Evolutionary conservation across 2,329 filamentous ascomycete genomes (phyloP).

Genomic region (Hypomyces perniciosus): DNA sequence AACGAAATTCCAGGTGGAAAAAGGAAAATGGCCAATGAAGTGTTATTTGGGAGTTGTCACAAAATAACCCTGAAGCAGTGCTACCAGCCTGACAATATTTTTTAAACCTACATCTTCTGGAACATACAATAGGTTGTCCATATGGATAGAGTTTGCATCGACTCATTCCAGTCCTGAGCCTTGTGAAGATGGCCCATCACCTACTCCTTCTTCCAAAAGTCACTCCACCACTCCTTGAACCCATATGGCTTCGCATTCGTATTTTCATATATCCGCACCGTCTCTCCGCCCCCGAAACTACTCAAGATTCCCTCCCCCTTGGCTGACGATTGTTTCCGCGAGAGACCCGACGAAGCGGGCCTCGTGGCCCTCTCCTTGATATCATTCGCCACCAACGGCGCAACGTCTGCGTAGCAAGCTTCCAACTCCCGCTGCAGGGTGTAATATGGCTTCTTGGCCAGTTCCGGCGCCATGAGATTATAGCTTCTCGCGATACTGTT

Average conservation of each 20-base stretch:
- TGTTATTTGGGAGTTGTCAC: no score
- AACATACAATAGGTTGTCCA: no score
- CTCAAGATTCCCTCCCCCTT: constrained; percentile 48
- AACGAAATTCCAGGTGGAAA: no score
- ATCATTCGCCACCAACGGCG: constrained; percentile 64
- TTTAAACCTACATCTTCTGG: no score
- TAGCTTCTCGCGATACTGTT: constrained; percentile 80
- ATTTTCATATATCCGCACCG: constrained; percentile 62
- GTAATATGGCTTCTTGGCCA: constrained; percentile 92
- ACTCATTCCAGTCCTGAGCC: no score
- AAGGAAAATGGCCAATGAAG: no score
- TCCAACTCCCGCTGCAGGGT: constrained; percentile 74
- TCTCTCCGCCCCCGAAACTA: constrained; percentile 46
- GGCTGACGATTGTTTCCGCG: constrained; percentile 23
- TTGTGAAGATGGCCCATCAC: background rate
- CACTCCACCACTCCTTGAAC: constrained; percentile 82
- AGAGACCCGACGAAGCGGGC: constrained; percentile 31
- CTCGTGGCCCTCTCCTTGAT: constrained; percentile 62
- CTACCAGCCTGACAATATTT: no score
- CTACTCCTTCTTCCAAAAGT: constrained; percentile 53
- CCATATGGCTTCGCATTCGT: constrained; percentile 73
- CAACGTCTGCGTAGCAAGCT: constrained; percentile 79
- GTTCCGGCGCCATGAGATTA: constrained; percentile 87
- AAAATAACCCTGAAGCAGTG: no score
- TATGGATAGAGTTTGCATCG: no score